phyloP scores from a whole-genome alignment of 1,284 basidiomycete genomes.

The Sparassis latifolia region DNA sequence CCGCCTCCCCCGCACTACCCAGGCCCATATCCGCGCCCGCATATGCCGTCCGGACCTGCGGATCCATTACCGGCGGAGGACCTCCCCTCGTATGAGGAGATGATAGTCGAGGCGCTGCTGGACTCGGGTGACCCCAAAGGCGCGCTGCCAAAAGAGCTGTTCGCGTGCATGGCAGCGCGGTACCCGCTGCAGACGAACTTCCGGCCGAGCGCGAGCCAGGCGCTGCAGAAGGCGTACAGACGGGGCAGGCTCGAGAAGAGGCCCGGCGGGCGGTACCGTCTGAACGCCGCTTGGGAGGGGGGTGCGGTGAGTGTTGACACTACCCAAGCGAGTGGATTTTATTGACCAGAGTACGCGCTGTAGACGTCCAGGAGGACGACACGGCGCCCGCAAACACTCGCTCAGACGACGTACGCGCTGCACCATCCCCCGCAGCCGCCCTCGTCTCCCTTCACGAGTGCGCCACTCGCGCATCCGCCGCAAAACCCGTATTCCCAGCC shows the following conservation, averaged over 20 bases:
- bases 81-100: slow-evolving; percentile 79
- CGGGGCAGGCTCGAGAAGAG: slow-evolving; percentile 71
- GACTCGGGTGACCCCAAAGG: slow-evolving; percentile 64
- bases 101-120: slow-evolving; percentile 72
- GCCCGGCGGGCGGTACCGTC: slow-evolving; percentile 58
- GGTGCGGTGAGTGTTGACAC: slow-evolving; percentile 50
- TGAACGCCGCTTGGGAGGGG: slow-evolving; percentile 74
- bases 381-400: slow-evolving; percentile 58
- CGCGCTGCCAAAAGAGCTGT: slow-evolving; percentile 71
- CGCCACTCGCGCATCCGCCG: slow-evolving; percentile 36
- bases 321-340: slow-evolving; percentile 1
- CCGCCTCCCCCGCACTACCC: slow-evolving; percentile 14
- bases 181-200: slow-evolving; percentile 85
- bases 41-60: slow-evolving; percentile 25
- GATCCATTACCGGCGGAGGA: slow-evolving; percentile 42
- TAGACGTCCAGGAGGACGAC: slow-evolving; percentile 63
- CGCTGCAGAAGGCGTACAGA: slow-evolving; percentile 75
- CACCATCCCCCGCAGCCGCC: slow-evolving; percentile 26
- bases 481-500: slow-evolving; percentile 7
- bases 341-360: not conserved
- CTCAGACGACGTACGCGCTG: slow-evolving; percentile 30
- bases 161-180: slow-evolving; percentile 69
- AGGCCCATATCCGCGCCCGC: slow-evolving; percentile 24
- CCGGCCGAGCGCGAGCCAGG: slow-evolving; percentile 76
- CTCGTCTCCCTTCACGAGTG: slow-evolving; percentile 54